Conservation (phyloP, 1,284 basidiomycete genomes). For the Leccinum solheimii region DNA sequence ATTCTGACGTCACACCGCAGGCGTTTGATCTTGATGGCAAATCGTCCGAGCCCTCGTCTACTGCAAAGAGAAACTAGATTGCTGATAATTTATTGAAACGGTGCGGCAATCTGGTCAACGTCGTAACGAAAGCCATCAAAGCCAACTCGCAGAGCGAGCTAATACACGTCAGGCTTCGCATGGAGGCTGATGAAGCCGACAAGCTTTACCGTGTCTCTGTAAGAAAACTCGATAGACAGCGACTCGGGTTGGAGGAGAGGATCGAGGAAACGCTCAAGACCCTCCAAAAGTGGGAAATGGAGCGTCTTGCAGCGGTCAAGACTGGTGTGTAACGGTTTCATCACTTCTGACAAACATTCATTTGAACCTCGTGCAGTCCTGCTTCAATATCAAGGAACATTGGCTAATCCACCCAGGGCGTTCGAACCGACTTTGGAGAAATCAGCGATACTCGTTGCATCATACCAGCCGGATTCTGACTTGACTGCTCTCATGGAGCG, state of each 20-base stretch:
- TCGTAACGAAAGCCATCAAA: constrained; percentile 72
- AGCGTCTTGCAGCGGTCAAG: constrained; percentile 80
- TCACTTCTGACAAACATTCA: neutral
- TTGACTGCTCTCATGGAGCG: constrained; percentile 82
- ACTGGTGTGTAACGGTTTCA: constrained; percentile 52
- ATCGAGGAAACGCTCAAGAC: constrained; percentile 80
- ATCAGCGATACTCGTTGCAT: constrained; percentile 72
- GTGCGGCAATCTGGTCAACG: constrained; percentile 64
- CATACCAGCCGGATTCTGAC: constrained; percentile 85
- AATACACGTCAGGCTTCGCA: constrained; percentile 64
- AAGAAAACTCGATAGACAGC: constrained; percentile 74
- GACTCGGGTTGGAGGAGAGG: constrained; percentile 80
- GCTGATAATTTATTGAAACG: constrained; percentile 63
- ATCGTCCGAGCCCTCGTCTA: constrained; percentile 33
- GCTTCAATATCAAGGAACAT: constrained; percentile 78
- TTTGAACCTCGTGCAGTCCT: constrained; percentile 51
- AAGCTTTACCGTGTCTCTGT: constrained; percentile 73
- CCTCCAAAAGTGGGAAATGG: constrained; percentile 83
- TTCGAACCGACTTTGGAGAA: constrained; percentile 66
- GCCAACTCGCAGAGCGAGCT: constrained; percentile 56
- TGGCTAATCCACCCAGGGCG: constrained; percentile 68
- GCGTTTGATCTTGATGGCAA: constrained; percentile 66
- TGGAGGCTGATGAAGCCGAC: constrained; percentile 79
- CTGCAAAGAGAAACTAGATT: constrained; percentile 46
- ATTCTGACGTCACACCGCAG: constrained; percentile 35